Evolutionary conservation across 2,329 filamentous ascomycete genomes (phyloP), one percentile per base, ranked within the genome.

Genomic region (Phyllosticta ampelicida): DNA sequence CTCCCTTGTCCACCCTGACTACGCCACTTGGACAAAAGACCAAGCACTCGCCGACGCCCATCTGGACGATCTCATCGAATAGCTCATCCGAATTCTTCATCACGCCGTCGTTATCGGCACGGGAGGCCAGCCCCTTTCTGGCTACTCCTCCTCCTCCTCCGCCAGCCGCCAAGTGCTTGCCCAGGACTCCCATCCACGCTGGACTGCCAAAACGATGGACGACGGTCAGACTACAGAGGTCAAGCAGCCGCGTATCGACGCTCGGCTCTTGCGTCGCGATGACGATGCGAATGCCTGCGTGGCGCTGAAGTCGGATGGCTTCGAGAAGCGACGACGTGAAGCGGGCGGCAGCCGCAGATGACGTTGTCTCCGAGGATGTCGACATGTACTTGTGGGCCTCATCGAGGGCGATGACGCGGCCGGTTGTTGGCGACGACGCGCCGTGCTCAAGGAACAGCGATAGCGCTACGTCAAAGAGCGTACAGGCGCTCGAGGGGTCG

Each of bases 201-300:
- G 86, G 86, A 0, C 80, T 85, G 0, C 77, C 83, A 68, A 91
- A 91, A 0, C 85, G 78, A 65, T 91, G 87, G 0, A 90, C 82
- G 16, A 90, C 77, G 0, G 83, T 86, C n/a, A 87, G 73, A 0
- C 82, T 84, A 68, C 85, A 90, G 0, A 92, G 74, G 56, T 89
- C 86, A 0, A 92, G 76, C 0, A 94, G 77, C 16, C 78, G 77
- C 0, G 83, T 81, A 0, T 84, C 85, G 3, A 91, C 77, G 0
- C 86, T 89, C 0, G 87, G 88, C 64, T 92, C 88, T 66, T 94
- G 87, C 0, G 87, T 92, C 0, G 86, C 84, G 29, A 92, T 84
- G 49, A 92, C 67, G 4, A 90, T 76, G 0, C 87, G 79, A 0
- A 80, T 77, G 0, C 79, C 87, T 0, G 84, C 71, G 65, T 92